Base-by-base conservation (phyloP, 208 protist genomes). In the Crithidia bombi region DNA sequence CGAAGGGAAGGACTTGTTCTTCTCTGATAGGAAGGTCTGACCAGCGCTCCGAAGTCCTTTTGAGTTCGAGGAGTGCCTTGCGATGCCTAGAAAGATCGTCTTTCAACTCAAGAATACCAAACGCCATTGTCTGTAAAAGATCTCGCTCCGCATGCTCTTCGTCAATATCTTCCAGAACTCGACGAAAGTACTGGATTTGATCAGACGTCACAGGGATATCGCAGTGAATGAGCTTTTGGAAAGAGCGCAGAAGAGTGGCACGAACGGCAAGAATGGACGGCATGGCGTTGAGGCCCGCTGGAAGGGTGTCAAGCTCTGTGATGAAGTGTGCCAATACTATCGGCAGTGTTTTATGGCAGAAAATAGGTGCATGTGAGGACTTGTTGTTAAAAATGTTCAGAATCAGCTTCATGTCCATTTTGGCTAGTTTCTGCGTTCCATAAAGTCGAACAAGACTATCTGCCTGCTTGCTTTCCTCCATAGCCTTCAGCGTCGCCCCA, bases 211-310 rank as follows among this genome's bases (percentile, higher is more conserved):
- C 72, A 2, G 90, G 92, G 38, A 95, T 92, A 35, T 84, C 75
- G 62, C 86, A 92, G 15, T 80, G 68, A 12, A 93, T 75, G 0
- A 96, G 64, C 47, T 82, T 84, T 49, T 83, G 65, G 44, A 96
- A 95, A 0, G 89, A 92, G 6, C 76, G 63, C 47, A 94, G 71
- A 57, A 96, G 82, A 3, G 82, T 94, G n/a, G 84, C 75, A 33
- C 86, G 81, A 14, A 96, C 92, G 6, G 67, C 59, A 15, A 83
- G 67, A 35, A 93, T 87, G 11, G 89, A 87, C 19, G 73, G 75
- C 94, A 98, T 98, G 0, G 87, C 79, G 67, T 91, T 90, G 15
- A 97, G 75, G 12, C 94, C 94, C 32, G 83, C 81, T 1, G 94
- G 94, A 33, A 98, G 81, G 21, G 57, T 72, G 69, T 93, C 82